These are phyloP conservation scores for Rhizopus stolonifer DNA, from an alignment of 371 early-diverging fungal genomes.

Conservation along the genomic window DNA sequence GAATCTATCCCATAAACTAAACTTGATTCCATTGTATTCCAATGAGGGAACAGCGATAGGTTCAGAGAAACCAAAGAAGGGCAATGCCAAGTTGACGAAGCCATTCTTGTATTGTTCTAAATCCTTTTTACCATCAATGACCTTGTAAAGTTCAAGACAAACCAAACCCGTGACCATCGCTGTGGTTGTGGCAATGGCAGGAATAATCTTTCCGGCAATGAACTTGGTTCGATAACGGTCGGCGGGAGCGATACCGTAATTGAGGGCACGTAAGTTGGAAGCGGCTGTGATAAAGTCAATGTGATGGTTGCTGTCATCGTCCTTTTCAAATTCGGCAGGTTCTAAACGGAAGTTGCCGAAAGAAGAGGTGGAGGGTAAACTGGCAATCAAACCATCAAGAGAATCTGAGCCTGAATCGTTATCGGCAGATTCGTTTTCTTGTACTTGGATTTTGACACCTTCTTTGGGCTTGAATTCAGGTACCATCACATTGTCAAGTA, in stretches of 20 bases:
- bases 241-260: constrained; percentile 93
- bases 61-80: constrained; percentile 99
- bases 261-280: constrained; percentile 96
- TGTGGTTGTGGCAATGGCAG: constrained; percentile 99
- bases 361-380: constrained; percentile 72
- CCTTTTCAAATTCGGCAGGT: constrained; percentile 98
- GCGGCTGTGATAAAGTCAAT: constrained; percentile 99
- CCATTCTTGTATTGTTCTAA: constrained; percentile 98
- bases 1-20: constrained; percentile 97
- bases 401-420: constrained; percentile 47
- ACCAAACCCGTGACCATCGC: constrained; percentile 98
- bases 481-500: constrained; percentile 69
- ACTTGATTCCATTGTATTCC: constrained; percentile 85
- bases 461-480: constrained; percentile 89
- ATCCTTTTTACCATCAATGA: constrained; percentile 74
- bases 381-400: constrained; percentile 65
- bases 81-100: constrained; percentile 97
- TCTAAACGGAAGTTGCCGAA: constrained; percentile 76
- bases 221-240: constrained; percentile 97
- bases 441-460: constrained; percentile 96
- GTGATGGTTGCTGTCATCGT: constrained; percentile 99
- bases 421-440: constrained; percentile 77
- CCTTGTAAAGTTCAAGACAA: constrained; percentile 97
- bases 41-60: constrained; percentile 89
- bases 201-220: constrained; percentile 99